phyloP scores from a whole-genome alignment of 2,329 filamentous ascomycete genomes.

The Immersiporthe knoxdaviesiana region DNA sequence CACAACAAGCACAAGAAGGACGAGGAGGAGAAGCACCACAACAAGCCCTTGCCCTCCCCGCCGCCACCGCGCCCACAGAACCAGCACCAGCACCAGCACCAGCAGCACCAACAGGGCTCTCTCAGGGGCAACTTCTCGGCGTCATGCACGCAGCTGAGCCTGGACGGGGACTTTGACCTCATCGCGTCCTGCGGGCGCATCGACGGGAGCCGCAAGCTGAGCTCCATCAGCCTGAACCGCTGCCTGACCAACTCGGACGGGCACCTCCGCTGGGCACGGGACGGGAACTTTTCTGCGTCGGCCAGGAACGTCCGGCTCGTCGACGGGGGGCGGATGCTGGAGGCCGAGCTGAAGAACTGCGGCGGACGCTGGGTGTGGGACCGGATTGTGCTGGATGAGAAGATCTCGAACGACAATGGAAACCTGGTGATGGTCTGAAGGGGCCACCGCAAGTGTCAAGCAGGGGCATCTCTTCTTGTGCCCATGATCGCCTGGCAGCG shows the following conservation, averaged over 20 bases:
- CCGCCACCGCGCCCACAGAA: not conserved
- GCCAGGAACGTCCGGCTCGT: conserved; percentile 29
- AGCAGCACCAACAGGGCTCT: not conserved
- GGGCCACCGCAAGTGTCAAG: too few relatives aligned
- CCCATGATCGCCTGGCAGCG: too few relatives aligned
- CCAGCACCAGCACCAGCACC: conserved; percentile 2
- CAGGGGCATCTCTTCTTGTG: too few relatives aligned
- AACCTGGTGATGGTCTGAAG: conserved; percentile 49
- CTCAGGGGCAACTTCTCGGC: conserved; percentile 29
- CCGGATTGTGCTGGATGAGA: conserved; percentile 33
- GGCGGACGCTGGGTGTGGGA: conserved; percentile 31
- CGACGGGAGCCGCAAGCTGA: conserved; percentile 27
- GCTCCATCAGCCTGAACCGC: conserved; percentile 31
- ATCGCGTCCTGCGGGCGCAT: conserved; percentile 30
- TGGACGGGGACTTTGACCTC: conserved; percentile 31
- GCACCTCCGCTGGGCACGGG: conserved; percentile 28
- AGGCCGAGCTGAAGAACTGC: conserved; percentile 31
- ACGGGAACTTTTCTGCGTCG: conserved; percentile 29
- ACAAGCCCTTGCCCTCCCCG: not conserved
- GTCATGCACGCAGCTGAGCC: conserved; percentile 22
- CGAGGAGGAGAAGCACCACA: conserved; percentile 36
- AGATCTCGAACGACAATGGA: conserved; percentile 32
- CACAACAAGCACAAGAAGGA: conserved; percentile 44
- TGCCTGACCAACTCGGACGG: conserved; percentile 31
- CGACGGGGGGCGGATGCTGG: conserved; percentile 28